Evolutionary conservation across 2,329 filamentous ascomycete genomes (phyloP).

Genomic region (Trichoderma simmonsii): DNA sequence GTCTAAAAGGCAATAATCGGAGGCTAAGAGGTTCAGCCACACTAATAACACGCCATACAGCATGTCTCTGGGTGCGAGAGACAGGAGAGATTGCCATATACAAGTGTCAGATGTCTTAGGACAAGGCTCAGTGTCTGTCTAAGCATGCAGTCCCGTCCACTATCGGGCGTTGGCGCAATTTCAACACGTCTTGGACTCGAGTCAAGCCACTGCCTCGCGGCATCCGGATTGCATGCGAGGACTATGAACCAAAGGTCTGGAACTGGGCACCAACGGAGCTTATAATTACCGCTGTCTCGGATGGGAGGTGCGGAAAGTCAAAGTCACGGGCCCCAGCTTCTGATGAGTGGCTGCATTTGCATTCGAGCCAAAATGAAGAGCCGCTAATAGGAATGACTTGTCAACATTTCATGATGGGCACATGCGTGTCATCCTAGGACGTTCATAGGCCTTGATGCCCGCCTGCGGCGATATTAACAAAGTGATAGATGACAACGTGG

Average conservation of each 20-base stretch:
- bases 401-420: neutral
- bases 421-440: slow-evolving; percentile 4
- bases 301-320: slow-evolving; percentile 2
- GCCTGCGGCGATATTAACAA: neutral
- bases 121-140: neutral
- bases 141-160: neutral
- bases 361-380: neutral
- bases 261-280: neutral
- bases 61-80: neutral
- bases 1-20: slow-evolving; percentile 9
- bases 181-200: neutral
- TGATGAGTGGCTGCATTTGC: slow-evolving; percentile 2
- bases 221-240: neutral
- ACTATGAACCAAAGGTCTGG: neutral
- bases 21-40: neutral
- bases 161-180: neutral
- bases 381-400: neutral
- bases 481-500: slow-evolving; percentile 4
- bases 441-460: neutral
- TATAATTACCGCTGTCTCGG: neutral
- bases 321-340: slow-evolving; percentile 5
- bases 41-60: neutral
- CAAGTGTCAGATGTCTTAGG: neutral
- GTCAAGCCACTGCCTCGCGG: neutral
- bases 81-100: neutral